Conservation (phyloP, 2,329 filamentous ascomycete species). For the Arthrobotrys entomopaga region DNA sequence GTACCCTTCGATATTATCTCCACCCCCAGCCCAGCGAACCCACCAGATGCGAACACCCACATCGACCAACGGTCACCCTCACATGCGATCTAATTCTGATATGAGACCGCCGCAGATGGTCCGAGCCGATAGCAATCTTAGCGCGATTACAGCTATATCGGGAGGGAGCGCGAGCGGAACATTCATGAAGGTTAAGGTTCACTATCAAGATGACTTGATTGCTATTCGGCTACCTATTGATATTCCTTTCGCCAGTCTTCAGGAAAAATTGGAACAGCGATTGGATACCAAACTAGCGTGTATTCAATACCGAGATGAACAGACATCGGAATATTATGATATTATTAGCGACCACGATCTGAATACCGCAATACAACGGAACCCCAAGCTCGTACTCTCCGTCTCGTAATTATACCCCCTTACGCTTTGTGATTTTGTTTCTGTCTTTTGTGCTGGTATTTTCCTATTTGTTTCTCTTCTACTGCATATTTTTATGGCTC, state of each 20-base stretch:
- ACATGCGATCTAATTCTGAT: slow-evolving; percentile 58
- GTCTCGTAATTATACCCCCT: slow-evolving; percentile 62
- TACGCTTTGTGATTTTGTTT: not conserved
- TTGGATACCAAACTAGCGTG: slow-evolving; percentile 76
- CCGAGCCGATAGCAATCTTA: slow-evolving; percentile 68
- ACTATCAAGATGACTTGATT: slow-evolving; percentile 90
- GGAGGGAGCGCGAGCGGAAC: slow-evolving; percentile 62
- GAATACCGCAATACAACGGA: slow-evolving; percentile 80
- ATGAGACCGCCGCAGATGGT: slow-evolving; percentile 63
- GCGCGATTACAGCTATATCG: slow-evolving; percentile 61
- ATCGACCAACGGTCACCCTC: slow-evolving; percentile 61
- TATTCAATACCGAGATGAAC: slow-evolving; percentile 87
- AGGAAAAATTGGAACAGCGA: slow-evolving; percentile 84
- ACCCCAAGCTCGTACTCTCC: slow-evolving; percentile 85
- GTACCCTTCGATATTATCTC: slow-evolving; percentile 68
- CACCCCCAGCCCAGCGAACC: slow-evolving; percentile 63
- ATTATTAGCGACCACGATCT: slow-evolving; percentile 84
- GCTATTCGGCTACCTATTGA: slow-evolving; percentile 87
- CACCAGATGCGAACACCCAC: slow-evolving; percentile 57
- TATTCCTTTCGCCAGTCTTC: slow-evolving; percentile 79
- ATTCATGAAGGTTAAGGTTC: slow-evolving; percentile 92
- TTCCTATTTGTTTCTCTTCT: slow-evolving; percentile 5
- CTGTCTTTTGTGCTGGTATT: not conserved
- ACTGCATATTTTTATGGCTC: slow-evolving; percentile 24
- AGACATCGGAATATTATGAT: slow-evolving; percentile 76